Evolutionary conservation across 2,329 filamentous ascomycete species (phyloP), one percentile per base, ranked within the genome.

Genomic region (Colletotrichum agaves): DNA sequence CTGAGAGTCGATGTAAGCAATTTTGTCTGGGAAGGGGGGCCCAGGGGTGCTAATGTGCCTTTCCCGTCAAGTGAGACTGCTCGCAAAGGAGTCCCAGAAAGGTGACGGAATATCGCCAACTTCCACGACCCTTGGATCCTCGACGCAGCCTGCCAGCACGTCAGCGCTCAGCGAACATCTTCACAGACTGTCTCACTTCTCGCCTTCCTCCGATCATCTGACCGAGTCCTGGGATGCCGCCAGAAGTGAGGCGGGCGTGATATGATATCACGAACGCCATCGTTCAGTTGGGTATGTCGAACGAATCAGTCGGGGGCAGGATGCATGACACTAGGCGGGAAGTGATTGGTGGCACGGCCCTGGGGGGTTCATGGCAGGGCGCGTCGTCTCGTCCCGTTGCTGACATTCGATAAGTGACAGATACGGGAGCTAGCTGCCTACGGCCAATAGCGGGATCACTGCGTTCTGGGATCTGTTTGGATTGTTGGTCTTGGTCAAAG

Each of bases 191-290:
- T 68, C 65, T 65, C 53, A 64, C 53, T 37, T 57, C 23, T 27
- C 44, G n/a, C 33, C 52, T 31, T 53, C 21, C 17, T 27, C 50
- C 27, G 44, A 53, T 58, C 60, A 58, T 63, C 39, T 63, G 64
- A 63, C 64, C 60, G 62, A 39, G 44, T 10, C 27, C 41, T 19
- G 53, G 23, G 21, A 19, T 17, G 19, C 12, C 27, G 33, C 8
- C 4, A 39, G 53, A 59, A 59, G 55, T 64, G 61, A 68, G 61
- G 65, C 65, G 61, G 46, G 61, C 44, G 65, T 68, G 46, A 68
- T 53, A 68, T 68, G 53, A 68, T 68, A 68, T 65, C 65, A 68
- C 65, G 61, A 37, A 53, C 53, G 65, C 65, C 53, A 55, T 65
- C 53, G n/a, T 49, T 31, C 33, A 33, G 21, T 41, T 35, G 23